Percentiles rank a stretch among this genome's conserved stretches.
Evolutionary conservation across 2,329 filamentous ascomycete species (phyloP).

Genomic region (Fusarium poae): DNA sequence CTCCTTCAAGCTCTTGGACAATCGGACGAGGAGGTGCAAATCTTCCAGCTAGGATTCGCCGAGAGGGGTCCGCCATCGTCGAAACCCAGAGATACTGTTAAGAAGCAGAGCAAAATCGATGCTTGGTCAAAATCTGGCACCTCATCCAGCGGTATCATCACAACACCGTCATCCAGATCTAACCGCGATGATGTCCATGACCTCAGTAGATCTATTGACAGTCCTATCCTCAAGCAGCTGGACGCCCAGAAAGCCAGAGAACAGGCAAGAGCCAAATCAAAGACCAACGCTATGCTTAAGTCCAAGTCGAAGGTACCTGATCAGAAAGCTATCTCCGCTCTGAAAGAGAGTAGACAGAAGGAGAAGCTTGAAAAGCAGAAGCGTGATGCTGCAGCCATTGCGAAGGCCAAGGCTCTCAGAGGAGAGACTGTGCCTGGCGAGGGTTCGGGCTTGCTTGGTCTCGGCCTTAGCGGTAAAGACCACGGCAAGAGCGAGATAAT

Average conservation of each 20-base stretch:
- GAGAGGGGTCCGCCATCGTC: constrained; percentile 38
- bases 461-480: constrained; percentile 82
- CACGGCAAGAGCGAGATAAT: constrained; percentile 89
- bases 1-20: constrained; percentile 74
- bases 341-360: constrained; percentile 79
- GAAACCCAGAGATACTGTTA: constrained; percentile 54
- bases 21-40: constrained; percentile 67
- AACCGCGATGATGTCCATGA: constrained; percentile 63
- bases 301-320: constrained; percentile 52
- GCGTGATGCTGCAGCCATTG: constrained; percentile 78
- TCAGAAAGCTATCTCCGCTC: constrained; percentile 55
- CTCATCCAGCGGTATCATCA: constrained; percentile 41
- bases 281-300: constrained; percentile 50
- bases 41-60: constrained; percentile 58
- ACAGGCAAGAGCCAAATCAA: constrained; percentile 49
- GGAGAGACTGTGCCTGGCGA: constrained; percentile 68
- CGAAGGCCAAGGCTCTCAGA: constrained; percentile 69
- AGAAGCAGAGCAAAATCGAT: constrained; percentile 72
- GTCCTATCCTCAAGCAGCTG: constrained; percentile 61
- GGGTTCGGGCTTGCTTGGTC: constrained; percentile 80
- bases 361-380: constrained; percentile 81
- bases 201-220: constrained; percentile 62
- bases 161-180: constrained; percentile 50
- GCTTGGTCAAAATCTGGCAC: constrained; percentile 69
- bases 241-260: constrained; percentile 56